Base-by-base conservation (phyloP, 140 eudicot genomes). In the Stevia rebaudiana region DNA sequence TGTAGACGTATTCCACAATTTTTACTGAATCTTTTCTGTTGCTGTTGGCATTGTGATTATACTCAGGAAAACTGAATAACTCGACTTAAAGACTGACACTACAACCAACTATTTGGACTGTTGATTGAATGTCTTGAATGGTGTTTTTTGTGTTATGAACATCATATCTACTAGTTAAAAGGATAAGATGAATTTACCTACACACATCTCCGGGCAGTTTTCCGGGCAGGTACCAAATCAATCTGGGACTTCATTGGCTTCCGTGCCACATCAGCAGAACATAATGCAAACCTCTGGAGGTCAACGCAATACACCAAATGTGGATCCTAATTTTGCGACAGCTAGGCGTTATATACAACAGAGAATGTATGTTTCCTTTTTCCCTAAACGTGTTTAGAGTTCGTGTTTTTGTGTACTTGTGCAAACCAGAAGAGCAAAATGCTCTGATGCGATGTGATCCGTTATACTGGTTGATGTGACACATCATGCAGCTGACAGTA, bases 101-200 rank as follows among this genome's bases (percentile, higher is more conserved):
- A 47, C 28, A 25, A 36, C 8, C n/a, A 62, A 61, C 61, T 13
- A 48, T 12, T 61, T 71, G 76, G 53, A n/a, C n/a, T 49, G 63
- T 10, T 56, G 63, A 56, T 23, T 52, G 17, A 52, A 52, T 52
- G 59, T 54, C 11, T n/a, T n/a, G 11, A 30, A 12, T 33, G 43
- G 63, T 57, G 63, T 31, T 35, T 35, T 16, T 36, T 59, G 33
- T 59, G 55, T 46, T 50, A 43, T 59, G 51, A 58, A 68, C 21
- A 47, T 65, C 18, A 18, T 75, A 46, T 70, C 42, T 41, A 41
- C 71, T 3, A 69, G 73, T 49, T 56, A 11, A 50, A 62, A 51
- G 30, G 60, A 50, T 64, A 66, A 73, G 74, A 89, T 89, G 97
- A 89, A 83, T 83, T 63, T 89, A 40, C 97, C 78, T 63, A 71